phyloP scores from a whole-genome alignment of 1,139 yeast species.

The Pichia sp. region DNA sequence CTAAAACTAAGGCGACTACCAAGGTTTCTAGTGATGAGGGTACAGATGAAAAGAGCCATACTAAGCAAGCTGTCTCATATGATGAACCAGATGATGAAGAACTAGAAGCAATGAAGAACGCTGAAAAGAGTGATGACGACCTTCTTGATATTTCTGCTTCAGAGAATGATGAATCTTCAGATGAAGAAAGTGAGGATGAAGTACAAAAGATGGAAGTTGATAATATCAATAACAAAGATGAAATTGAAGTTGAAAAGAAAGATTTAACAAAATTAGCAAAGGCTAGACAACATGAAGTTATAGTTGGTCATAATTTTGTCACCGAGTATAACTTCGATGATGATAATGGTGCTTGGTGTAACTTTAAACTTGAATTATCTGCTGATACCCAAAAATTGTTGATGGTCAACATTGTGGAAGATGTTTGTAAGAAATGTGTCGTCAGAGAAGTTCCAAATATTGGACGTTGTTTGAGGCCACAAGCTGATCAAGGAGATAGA shows the following conservation, averaged over 20 bases:
- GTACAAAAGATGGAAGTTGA: constrained; percentile 18
- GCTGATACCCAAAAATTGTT: constrained; percentile 87
- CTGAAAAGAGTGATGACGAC: constrained; percentile 67
- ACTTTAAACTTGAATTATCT: constrained; percentile 74
- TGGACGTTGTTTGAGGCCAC: constrained; percentile 89
- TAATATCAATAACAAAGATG: constrained; percentile 16
- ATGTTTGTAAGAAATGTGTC: constrained; percentile 80
- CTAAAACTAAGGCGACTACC: constrained; percentile 39
- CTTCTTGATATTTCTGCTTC: constrained; percentile 35
- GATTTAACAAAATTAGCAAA: constrained; percentile 53
- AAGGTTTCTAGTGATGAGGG: constrained; percentile 47
- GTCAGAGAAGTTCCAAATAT: constrained; percentile 88
- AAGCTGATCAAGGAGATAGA: constrained; percentile 57
- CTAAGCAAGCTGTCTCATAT: constrained; percentile 84
- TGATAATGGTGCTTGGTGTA: constrained; percentile 84
- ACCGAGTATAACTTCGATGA: constrained; percentile 87
- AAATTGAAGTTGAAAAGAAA: constrained; percentile 10
- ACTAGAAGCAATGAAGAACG: constrained; percentile 76
- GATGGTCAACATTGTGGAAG: constrained; percentile 96
- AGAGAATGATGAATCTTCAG: constrained; percentile 35
- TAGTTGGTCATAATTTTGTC: constrained; percentile 64
- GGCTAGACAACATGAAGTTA: constrained; percentile 79
- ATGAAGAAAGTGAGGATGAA: constrained; percentile 30
- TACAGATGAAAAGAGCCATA: constrained; percentile 53
- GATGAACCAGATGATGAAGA: constrained; percentile 95